Evolutionary conservation across 73 alveolate genomes (phyloP), one percentile per base, ranked within the genome.

Genomic region (Blepharisma stoltei): DNA sequence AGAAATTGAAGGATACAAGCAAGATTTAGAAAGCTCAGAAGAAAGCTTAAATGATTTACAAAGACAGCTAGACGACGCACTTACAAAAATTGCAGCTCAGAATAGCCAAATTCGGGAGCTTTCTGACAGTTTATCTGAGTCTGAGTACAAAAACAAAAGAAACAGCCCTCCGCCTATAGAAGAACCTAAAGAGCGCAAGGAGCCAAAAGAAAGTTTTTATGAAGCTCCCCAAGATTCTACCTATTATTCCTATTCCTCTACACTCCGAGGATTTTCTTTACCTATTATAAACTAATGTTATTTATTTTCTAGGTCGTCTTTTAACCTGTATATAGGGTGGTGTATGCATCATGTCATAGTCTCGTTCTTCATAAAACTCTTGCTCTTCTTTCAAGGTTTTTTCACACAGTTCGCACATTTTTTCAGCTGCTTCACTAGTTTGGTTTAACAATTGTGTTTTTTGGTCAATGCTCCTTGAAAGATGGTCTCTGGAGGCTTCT

Each of bases 291-390:
- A 32, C 41, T 32, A 32, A 32, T 32, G 41, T 32, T 32, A 32
- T 32, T 32, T 32, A 20, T 60, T 25, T 18, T 60, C 73, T 60
- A n/a, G 73, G 73, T 25, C 73, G 37, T 60, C 73, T 60, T 60
- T 60, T 60, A 60, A 60, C 73, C 11, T 60, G 14, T 14, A 60
- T 60, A 60, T 18, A 25, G 4, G 73, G 73, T 14, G 73, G 73
- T 8, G 73, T 60, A 60, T 60, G 73, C 73, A 60, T 60, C 46
- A 18, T 60, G 47, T 60, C 73, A 60, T 60, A 60, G 48, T 60
- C 73, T 60, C 73, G 37, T 5, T 60, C 73, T 14, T 18, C 45
- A 25, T 60, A 60, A 25, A 60, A 60, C 46, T 60, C 46, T 25
- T 60, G 73, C 5, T 60, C 73, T 9, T n/a, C 73, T 25, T 20